These are phyloP conservation scores for Aciculosporium take DNA, from an alignment of 2,329 filamentous ascomycete species.

Conservation along the genomic window DNA sequence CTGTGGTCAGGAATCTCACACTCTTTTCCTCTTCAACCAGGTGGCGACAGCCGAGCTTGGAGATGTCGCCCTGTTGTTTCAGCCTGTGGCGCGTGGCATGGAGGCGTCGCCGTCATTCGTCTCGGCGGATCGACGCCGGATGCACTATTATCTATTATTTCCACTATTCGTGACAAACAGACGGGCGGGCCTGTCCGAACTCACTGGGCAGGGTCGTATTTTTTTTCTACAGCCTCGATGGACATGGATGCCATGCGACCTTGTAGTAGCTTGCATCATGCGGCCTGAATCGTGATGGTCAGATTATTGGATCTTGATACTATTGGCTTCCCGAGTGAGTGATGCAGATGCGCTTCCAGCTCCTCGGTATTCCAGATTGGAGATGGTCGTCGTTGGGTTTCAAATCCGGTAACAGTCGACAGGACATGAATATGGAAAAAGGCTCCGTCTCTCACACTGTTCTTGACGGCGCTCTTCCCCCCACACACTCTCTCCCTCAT, in stretches of 20 bases:
- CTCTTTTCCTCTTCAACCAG: neutral
- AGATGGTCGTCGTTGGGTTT: neutral
- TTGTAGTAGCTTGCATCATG: slow-evolving; percentile 2
- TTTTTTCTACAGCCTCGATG: neutral
- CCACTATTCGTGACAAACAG: neutral
- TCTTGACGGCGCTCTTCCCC: no score
- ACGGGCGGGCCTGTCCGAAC: slow-evolving; percentile 1
- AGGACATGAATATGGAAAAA: no score
- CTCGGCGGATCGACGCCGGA: neutral
- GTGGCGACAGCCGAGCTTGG: neutral
- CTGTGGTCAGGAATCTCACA: neutral
- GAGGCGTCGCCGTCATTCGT: slow-evolving; percentile 1
- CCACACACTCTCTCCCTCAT: neutral
- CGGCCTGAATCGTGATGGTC: neutral
- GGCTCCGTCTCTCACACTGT: no score
- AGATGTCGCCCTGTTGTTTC: neutral
- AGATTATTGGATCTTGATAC: neutral
- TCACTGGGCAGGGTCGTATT: neutral
- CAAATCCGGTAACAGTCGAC: neutral
- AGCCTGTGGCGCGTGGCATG: neutral
- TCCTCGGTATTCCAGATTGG: neutral
- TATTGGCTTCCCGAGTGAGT: neutral
- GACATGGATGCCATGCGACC: neutral
- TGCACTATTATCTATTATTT: neutral
- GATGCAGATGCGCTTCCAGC: neutral